Evolutionary conservation across 371 early-diverging fungal genomes (phyloP), one percentile per base, ranked within the genome.

Genomic region (Zopfochytrium polystomum): DNA sequence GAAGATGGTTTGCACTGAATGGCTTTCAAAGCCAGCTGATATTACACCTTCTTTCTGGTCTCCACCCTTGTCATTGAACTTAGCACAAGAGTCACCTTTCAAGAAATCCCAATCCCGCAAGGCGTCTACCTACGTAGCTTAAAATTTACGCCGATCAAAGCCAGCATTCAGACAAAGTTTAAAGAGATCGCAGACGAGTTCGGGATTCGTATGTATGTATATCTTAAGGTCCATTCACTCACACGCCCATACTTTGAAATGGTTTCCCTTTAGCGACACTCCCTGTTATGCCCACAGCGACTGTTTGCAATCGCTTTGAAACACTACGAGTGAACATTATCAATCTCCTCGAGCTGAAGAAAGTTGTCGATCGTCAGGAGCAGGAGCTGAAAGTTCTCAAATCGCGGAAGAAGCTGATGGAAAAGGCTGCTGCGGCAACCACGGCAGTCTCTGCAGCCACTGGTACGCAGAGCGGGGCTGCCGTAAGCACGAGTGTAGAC

Each of bases 261-360:
- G n/a, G n/a, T n/a, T n/a, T n/a, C n/a, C 2, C 23, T 32, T 22
- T 66, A 60, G 72, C 83, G 27, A 76, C 81, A 11, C 81, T 86
- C 33, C 93, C 93, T 7, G 70, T 80, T 34, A 90, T 93, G 90
- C 87, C 89, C 15, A 92, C 92, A 1, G 82, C 80, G 3, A 69
- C 76, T 2, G 84, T 92, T 15, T 87, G 87, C 66, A 79, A 80
- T 52, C 82, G 80, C 55, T 91, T 85, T 71, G 91, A 91, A 55
- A 81, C 80, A 26, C 68, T 93, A 47, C 85, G 83, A 59, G 71
- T 76, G 55, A 85, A 84, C 7, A 81, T 92, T 54, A 65, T 88
- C 43, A 79, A 73, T 20, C 70, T 92, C 67, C 69, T 92, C 58
- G 95, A 94, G n/a, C n/a, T n/a, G n/a, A n/a, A n/a, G n/a, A n/a